These are phyloP conservation scores for Pichia sp. DNA, from an alignment of 1,139 yeast genomes.

Conservation along the genomic window DNA sequence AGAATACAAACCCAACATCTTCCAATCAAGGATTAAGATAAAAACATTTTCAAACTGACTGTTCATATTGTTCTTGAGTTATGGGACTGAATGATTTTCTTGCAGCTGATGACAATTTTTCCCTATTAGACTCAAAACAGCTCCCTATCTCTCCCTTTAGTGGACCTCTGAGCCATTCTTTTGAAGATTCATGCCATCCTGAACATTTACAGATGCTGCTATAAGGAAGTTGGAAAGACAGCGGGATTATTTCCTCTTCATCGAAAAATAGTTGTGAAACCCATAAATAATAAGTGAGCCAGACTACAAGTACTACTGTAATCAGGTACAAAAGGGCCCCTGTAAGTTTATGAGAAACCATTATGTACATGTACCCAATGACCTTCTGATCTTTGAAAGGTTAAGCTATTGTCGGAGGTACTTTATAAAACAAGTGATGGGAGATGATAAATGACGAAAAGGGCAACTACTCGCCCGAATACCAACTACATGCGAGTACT, in stretches of 20 bases:
- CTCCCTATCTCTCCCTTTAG: not conserved
- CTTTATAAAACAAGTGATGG: not conserved
- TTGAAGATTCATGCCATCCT: not conserved
- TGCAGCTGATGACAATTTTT: slow-evolving; percentile 3
- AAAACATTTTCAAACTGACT: slow-evolving; percentile 8
- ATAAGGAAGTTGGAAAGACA: slow-evolving; percentile 5
- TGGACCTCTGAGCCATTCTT: not conserved
- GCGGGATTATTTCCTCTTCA: slow-evolving; percentile 3
- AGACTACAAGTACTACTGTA: not conserved
- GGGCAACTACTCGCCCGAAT: not conserved
- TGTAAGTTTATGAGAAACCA: not conserved
- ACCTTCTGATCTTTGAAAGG: not conserved
- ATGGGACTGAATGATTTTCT: slow-evolving; percentile 1
- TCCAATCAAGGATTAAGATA: not conserved
- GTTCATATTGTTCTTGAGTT: slow-evolving; percentile 5
- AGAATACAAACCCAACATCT: not conserved
- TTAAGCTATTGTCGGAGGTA: not conserved
- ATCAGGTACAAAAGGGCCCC: not conserved
- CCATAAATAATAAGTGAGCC: not conserved
- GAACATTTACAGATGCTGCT: slow-evolving; percentile 9
- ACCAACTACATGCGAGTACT: not conserved
- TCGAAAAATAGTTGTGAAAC: not conserved
- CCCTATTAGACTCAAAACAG: slow-evolving; percentile 9
- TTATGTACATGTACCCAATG: not conserved
- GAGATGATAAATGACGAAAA: not conserved